Evolutionary conservation across 208 protist species (phyloP), one percentile per base, ranked within the genome.

Genomic region (Lotmaria passim): DNA sequence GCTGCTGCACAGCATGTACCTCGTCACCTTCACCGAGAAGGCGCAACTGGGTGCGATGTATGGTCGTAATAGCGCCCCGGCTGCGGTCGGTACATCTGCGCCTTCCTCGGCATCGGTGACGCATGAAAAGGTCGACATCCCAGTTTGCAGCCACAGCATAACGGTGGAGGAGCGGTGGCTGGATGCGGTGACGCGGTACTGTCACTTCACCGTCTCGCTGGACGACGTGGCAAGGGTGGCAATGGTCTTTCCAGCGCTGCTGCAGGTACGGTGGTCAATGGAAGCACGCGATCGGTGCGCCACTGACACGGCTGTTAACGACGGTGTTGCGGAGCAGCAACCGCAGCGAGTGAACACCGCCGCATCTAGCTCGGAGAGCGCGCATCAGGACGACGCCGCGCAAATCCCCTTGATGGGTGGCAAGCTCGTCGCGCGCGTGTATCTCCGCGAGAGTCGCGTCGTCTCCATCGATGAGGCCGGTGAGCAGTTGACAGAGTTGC

Each of bases 11-110:
- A 79, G 78, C 67, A 68, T 81, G 46, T 89, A 81, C 47, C 73
- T 94, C 5, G 75, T 96, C n/a, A 88, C 87, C 6, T 79, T 89
- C 47, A 81, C 82, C 0, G 76, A 83, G 61, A 84, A 86, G 56
- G 91, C 91, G 2, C 91, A 96, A 59, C 59, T 86, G 17, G 81
- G 87, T 19, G 55, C 83, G 7, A 59, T 69, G 17, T 61, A 53
- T 26, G 12, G 33, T 0, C 17, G 36, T 19, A 43, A 30, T 19
- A 34, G 24, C 23, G 24, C 15, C 11, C 26, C 41, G 43, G 15
- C 11, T 10, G 17, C 33, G 31, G n/a, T n/a, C n/a, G n/a, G n/a
- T n/a, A n/a, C n/a, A n/a, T n/a, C n/a, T n/a, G n/a, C n/a, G n/a
- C n/a, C n/a, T n/a, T 14, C 6, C 1, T 7, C 30, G 4, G 26